Conservation (phyloP, 345 rosid genomes). For the Acer saccharum region DNA sequence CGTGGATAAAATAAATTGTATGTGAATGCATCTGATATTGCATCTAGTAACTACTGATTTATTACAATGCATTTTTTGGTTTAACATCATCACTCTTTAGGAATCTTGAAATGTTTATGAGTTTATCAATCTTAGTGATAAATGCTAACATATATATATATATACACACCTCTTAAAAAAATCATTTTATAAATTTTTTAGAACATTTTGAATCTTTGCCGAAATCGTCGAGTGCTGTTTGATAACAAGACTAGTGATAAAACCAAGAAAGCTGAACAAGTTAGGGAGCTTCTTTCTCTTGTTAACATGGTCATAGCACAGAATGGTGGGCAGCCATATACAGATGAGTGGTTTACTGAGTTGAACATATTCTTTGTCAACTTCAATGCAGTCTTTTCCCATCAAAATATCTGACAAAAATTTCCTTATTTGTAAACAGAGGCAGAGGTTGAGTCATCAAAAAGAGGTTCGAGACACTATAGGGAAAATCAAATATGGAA, state of each 20-base stretch:
- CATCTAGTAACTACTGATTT: neutral
- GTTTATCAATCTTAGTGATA: neutral
- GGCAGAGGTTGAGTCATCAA: slow-evolving; percentile 52
- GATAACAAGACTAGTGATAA: slow-evolving; percentile 79
- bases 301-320: slow-evolving; percentile 48
- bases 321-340: slow-evolving; percentile 77
- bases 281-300: slow-evolving; percentile 62
- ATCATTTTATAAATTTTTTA: slow-evolving; percentile 17
- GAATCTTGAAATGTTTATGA: too few relatives aligned
- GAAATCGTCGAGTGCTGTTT: slow-evolving; percentile 65
- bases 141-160: slow-evolving; percentile 45
- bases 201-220: slow-evolving; percentile 67
- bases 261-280: slow-evolving; percentile 55
- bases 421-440: slow-evolving; percentile 32
- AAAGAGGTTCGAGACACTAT: slow-evolving; percentile 54
- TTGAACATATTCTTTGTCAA: slow-evolving; percentile 25
- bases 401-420: neutral
- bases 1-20: too few relatives aligned
- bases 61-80: too few relatives aligned
- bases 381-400: neutral
- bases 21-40: too few relatives aligned
- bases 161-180: slow-evolving; percentile 32
- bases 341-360: slow-evolving; percentile 70
- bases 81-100: too few relatives aligned
- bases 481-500: slow-evolving; percentile 60